Percentiles rank a stretch among this genome's conserved stretches.
Evolutionary conservation across 129 eudicot genomes (phyloP).

Genomic region (Rutidosis leptorrhynchoides): DNA sequence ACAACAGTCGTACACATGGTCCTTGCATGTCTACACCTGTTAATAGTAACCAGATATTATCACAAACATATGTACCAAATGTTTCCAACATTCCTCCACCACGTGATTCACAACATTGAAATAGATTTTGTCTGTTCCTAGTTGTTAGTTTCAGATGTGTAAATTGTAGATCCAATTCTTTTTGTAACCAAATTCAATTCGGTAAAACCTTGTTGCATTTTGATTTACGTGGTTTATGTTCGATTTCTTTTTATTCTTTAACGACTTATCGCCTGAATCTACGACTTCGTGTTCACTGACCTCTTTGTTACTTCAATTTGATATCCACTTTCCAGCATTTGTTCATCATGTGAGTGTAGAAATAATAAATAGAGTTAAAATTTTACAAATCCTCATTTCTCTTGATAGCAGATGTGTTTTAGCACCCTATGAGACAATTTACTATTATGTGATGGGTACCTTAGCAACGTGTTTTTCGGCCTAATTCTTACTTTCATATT

Average conservation of each 20-base stretch:
- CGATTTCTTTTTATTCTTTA: neutral
- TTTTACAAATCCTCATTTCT: too few species aligned
- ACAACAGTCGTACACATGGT: constrained; percentile 23
- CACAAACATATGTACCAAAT: constrained; percentile 22
- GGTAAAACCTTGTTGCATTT: constrained; percentile 4
- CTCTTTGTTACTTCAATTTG: neutral
- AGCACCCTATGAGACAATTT: too few species aligned
- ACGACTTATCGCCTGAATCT: neutral
- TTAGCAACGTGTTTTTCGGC: too few species aligned
- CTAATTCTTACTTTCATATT: too few species aligned
- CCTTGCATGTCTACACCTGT: constrained; percentile 18
- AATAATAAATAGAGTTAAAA: too few species aligned
- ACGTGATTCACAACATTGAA: constrained; percentile 14
- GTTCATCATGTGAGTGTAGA: too few species aligned
- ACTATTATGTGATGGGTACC: too few species aligned
- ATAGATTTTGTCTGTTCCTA: constrained; percentile 11
- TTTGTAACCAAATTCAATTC: constrained; percentile 20
- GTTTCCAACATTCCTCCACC: constrained; percentile 1
- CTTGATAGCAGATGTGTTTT: too few species aligned
- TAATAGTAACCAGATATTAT: constrained; percentile 21
- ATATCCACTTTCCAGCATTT: too few species aligned
- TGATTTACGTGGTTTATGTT: constrained; percentile 1
- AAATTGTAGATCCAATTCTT: constrained; percentile 26
- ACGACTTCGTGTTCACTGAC: neutral
- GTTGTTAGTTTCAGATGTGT: constrained; percentile 27